Percentiles rank a stretch among this genome's conserved stretches.
Conservation (phyloP, 306 rosid species). For the Cucurbita pepo region DNA sequence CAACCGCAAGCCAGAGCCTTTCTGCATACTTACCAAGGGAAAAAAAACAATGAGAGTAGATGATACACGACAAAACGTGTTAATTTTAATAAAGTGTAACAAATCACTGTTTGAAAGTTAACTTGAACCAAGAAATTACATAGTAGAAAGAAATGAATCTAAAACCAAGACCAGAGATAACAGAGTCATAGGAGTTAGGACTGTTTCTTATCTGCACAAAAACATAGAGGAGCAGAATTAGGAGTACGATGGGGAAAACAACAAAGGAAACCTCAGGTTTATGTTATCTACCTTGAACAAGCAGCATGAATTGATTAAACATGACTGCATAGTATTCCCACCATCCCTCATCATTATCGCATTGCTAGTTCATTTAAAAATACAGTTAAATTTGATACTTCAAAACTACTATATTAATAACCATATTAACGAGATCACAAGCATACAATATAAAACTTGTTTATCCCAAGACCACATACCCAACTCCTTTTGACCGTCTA, state of each 20-base stretch:
- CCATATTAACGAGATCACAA: conserved; percentile 26
- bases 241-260: conserved; percentile 41
- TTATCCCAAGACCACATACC: conserved; percentile 46
- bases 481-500: conserved; percentile 98
- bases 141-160: conserved; percentile 16
- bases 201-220: conserved; percentile 9
- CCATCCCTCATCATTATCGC: conserved; percentile 98
- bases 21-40: not conserved
- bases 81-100: not conserved
- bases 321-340: conserved; percentile 96
- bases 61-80: not conserved
- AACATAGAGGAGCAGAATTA: conserved; percentile 9
- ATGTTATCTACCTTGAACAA: conserved; percentile 74
- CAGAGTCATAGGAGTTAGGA: conserved; percentile 11
- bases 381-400: conserved; percentile 78
- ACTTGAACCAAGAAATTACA: not conserved
- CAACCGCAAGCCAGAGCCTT: not conserved
- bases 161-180: conserved; percentile 12
- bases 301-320: conserved; percentile 98
- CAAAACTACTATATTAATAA: conserved; percentile 33
- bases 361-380: conserved; percentile 97
- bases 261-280: conserved; percentile 46
- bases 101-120: not conserved
- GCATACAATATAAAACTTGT: conserved; percentile 12
- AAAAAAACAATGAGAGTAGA: not conserved